Evolutionary conservation across 2,329 filamentous ascomycete species (phyloP).

Genomic region (Peltaster fructicola): DNA sequence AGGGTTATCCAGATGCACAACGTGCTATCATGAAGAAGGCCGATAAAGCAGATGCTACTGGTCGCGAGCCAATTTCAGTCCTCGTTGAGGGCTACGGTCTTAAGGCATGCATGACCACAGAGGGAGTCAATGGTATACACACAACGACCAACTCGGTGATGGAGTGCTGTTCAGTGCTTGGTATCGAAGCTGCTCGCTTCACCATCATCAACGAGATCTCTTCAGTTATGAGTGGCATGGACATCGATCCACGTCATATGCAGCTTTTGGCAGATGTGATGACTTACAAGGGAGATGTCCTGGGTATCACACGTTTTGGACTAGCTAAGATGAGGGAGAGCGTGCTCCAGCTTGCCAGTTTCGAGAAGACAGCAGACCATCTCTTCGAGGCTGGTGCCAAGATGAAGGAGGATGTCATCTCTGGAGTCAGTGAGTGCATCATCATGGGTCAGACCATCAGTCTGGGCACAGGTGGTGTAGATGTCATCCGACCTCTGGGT

Average conservation of each 20-base stretch:
- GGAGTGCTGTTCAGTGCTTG: conserved; percentile 72
- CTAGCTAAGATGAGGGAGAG: conserved; percentile 91
- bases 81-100: conserved; percentile 89
- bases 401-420: conserved; percentile 82
- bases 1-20: conserved; percentile 69
- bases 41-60: conserved; percentile 46
- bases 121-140: conserved; percentile 64
- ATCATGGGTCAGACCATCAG: conserved; percentile 95
- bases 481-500: conserved; percentile 65
- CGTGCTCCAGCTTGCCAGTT: conserved; percentile 83
- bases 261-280: conserved; percentile 92
- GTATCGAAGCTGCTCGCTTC: conserved; percentile 80
- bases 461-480: conserved; percentile 80
- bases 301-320: conserved; percentile 92
- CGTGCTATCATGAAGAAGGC: conserved; percentile 80
- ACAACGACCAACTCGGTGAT: conserved; percentile 74
- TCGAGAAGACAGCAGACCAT: conserved; percentile 97
- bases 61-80: conserved; percentile 38
- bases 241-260: conserved; percentile 95
- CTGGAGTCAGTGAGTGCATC: conserved; percentile 90
- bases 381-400: conserved; percentile 84
- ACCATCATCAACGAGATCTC: conserved; percentile 83
- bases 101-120: conserved; percentile 76
- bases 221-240: conserved; percentile 82
- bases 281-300: conserved; percentile 95